phyloP scores from a whole-genome alignment of 208 protist species.

The Leishmania aethiopica region DNA sequence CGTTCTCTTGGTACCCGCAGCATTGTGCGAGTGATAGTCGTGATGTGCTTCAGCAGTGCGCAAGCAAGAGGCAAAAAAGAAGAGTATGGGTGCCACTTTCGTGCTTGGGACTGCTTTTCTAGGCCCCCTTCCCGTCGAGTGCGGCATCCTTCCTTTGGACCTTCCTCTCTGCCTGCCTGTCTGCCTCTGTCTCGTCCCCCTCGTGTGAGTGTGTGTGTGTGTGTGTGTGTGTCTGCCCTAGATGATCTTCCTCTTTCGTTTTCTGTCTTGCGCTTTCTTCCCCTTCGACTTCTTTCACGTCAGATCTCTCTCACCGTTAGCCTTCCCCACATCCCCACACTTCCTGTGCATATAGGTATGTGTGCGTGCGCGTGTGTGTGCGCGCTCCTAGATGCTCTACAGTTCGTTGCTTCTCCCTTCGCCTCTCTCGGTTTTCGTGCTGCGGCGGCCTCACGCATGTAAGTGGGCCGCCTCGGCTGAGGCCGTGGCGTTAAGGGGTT shows the following conservation, averaged over 20 bases:
- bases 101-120: neutral
- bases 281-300: neutral
- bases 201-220: constrained; percentile 2
- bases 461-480: no score
- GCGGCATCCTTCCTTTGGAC: neutral
- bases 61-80: neutral
- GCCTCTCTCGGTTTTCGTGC: neutral
- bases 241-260: neutral
- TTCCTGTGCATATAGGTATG: neutral
- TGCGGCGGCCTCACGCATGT: no score
- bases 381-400: neutral
- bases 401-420: neutral
- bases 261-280: neutral
- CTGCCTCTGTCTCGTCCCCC: neutral
- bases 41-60: neutral
- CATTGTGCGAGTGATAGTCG: neutral
- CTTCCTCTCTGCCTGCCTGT: neutral
- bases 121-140: neutral
- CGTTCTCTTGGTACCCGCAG: neutral
- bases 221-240: neutral
- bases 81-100: neutral
- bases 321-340: neutral
- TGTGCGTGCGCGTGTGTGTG: neutral
- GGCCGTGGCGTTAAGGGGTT: neutral
- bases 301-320: neutral